Percentiles rank a stretch among this genome's conserved stretches.
These are phyloP conservation scores for Cytospora leucostoma DNA, from an alignment of 2,329 filamentous ascomycete species.

Conservation along the genomic window DNA sequence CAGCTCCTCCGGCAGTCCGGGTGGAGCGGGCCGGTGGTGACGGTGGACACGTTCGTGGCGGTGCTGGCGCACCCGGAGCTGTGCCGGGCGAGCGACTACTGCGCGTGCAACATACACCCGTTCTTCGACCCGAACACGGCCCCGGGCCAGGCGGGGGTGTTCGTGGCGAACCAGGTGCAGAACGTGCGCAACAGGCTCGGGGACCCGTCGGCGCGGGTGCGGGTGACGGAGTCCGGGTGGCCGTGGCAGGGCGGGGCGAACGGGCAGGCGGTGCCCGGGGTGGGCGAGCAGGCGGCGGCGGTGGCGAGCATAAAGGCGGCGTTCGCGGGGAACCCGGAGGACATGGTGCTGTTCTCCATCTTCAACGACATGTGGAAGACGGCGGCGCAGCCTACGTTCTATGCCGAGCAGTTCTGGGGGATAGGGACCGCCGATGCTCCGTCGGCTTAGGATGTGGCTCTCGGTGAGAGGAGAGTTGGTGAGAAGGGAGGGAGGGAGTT, in stretches of 20 bases:
- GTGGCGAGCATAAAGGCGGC: constrained; percentile 62
- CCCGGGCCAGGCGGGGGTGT: constrained; percentile 65
- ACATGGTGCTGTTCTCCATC: constrained; percentile 74
- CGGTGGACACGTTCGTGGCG: constrained; percentile 76
- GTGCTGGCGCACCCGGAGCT: constrained; percentile 67
- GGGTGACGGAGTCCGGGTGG: constrained; percentile 87
- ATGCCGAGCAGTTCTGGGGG: constrained; percentile 78
- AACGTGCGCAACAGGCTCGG: constrained; percentile 46
- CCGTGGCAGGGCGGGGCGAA: constrained; percentile 69
- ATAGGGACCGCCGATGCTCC: constrained; percentile 40
- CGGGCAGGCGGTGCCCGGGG: constrained; percentile 66
- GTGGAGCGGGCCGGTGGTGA: constrained; percentile 73
- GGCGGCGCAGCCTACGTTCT: constrained; percentile 61
- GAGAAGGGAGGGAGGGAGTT: no score
- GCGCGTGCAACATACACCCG: constrained; percentile 78
- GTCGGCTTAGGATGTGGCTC: constrained; percentile 12
- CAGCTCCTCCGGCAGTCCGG: constrained; percentile 59
- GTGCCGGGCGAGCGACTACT: constrained; percentile 74
- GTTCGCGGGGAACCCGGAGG: constrained; percentile 52
- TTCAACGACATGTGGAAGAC: constrained; percentile 82
- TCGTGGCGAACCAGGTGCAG: constrained; percentile 60
- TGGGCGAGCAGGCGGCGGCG: constrained; percentile 66
- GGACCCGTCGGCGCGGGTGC: constrained; percentile 55
- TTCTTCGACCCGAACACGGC: constrained; percentile 72
- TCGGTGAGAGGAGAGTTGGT: not conserved